phyloP scores from a whole-genome alignment of 1,139 yeast genomes.

The Blastobotrys ciferrii region DNA sequence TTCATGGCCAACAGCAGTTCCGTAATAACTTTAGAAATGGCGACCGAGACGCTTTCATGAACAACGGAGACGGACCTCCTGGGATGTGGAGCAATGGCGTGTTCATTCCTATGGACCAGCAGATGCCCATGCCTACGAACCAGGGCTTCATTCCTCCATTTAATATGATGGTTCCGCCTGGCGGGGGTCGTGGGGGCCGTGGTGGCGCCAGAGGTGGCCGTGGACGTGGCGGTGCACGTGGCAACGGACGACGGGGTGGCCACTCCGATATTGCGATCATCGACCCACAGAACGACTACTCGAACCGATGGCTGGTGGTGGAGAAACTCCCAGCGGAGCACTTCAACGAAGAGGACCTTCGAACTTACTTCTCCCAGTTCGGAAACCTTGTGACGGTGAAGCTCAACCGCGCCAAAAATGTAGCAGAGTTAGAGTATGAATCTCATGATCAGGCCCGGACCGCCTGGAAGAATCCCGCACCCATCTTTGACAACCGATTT shows the following conservation, averaged over 20 bases:
- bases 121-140: conserved; percentile 24
- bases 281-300: conserved; percentile 24
- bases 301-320: conserved; percentile 37
- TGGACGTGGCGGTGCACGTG: conserved; percentile 15
- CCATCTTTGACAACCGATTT: conserved; percentile 50
- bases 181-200: conserved; percentile 7
- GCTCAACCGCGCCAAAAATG: conserved; percentile 30
- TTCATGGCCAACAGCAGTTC: conserved; percentile 11
- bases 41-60: conserved; percentile 11
- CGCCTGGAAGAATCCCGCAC: conserved; percentile 46
- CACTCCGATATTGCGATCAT: conserved; percentile 23
- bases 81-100: conserved; percentile 31
- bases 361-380: conserved; percentile 42
- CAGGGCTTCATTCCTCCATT: conserved; percentile 29
- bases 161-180: conserved; percentile 10
- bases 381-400: conserved; percentile 40
- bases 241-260: conserved; percentile 13
- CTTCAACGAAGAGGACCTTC: conserved; percentile 37
- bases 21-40: conserved; percentile 24
- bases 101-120: conserved; percentile 24
- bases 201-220: conserved; percentile 9
- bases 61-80: conserved; percentile 7
- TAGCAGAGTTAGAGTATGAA: conserved; percentile 42
- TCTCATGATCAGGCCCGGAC: conserved; percentile 41
- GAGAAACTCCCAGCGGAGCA: conserved; percentile 46